Percentiles rank a stretch among this genome's conserved stretches.
These are phyloP conservation scores for Nothophytophthora sp. DNA, from an alignment of 352 stramenopile genomes.

Conservation along the genomic window DNA sequence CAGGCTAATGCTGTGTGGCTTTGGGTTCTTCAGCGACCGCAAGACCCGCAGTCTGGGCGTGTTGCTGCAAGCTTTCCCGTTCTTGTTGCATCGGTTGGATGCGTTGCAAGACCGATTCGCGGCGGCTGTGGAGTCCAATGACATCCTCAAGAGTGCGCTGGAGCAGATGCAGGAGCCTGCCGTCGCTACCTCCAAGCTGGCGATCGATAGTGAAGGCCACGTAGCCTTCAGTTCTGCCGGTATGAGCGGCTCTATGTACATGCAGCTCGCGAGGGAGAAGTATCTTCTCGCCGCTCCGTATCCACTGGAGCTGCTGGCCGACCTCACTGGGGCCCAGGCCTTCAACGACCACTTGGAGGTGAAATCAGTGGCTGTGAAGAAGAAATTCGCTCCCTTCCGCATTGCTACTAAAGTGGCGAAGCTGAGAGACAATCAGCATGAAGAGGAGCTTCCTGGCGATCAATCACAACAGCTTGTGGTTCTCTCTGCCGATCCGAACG, in stretches of 20 bases:
- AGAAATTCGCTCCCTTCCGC: conserved; percentile 42
- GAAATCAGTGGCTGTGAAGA: conserved; percentile 9
- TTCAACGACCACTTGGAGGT: conserved; percentile 28
- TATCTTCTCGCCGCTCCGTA: conserved; percentile 52
- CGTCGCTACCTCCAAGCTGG: neutral
- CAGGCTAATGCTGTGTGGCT: conserved; percentile 1
- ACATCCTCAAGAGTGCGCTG: conserved; percentile 47
- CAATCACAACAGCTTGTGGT: conserved; percentile 14
- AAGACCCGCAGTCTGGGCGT: conserved; percentile 44
- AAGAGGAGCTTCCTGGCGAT: conserved; percentile 4
- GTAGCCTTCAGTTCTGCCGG: neutral
- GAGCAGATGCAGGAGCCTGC: conserved; percentile 37
- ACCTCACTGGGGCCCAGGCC: conserved; percentile 34
- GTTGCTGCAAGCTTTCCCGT: conserved; percentile 42
- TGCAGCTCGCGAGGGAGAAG: conserved; percentile 45
- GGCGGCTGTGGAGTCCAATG: conserved; percentile 47
- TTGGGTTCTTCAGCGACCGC: conserved; percentile 31
- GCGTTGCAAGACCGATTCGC: conserved; percentile 46
- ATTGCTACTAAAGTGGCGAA: conserved; percentile 9
- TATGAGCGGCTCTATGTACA: conserved; percentile 19
- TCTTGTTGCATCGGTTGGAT: conserved; percentile 48
- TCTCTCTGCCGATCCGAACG: conserved; percentile 34
- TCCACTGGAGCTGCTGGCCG: conserved; percentile 43
- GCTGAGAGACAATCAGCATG: conserved; percentile 18
- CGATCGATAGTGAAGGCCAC: conserved; percentile 1